phyloP scores from a whole-genome alignment of 2,329 filamentous ascomycete species.

The Scopulariopsis brevicaulis region DNA sequence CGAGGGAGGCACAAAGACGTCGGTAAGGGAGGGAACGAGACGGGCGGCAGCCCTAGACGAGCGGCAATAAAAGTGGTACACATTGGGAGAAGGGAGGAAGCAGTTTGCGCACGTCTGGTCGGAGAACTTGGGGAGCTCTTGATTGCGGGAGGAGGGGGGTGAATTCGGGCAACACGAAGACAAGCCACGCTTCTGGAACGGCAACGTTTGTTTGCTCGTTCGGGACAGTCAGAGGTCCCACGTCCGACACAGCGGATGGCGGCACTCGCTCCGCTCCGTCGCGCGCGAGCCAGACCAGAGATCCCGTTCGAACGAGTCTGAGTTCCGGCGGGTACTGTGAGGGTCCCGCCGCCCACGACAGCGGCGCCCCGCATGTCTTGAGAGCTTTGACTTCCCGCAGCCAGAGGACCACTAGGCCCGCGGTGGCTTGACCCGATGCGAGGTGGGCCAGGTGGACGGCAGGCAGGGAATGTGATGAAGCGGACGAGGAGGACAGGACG shows the following conservation, averaged over 20 bases:
- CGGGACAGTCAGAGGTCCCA: not conserved
- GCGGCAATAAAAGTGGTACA: conserved; percentile 3
- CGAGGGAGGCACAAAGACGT: not conserved
- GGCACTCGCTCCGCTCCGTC: not conserved
- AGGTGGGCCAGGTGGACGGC: not conserved
- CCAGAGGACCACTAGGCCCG: not conserved
- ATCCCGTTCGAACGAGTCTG: not conserved
- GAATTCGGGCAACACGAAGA: not conserved
- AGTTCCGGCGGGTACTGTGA: not conserved
- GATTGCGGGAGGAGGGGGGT: not conserved
- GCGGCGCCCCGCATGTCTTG: not conserved
- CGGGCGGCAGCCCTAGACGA: not conserved
- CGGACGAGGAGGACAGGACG: not conserved
- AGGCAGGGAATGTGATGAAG: not conserved
- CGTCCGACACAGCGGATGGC: not conserved
- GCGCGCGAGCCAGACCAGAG: not conserved
- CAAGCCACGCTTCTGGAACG: not conserved
- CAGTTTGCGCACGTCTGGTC: not conserved
- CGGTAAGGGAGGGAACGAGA: not conserved
- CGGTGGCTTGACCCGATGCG: not conserved
- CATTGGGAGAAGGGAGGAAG: not conserved
- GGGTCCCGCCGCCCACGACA: not conserved
- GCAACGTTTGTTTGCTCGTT: not conserved
- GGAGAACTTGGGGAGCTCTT: not conserved
- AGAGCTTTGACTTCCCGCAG: not conserved